These are phyloP conservation scores for Gossypium longicalyx DNA, from an alignment of 345 rosid genomes.

Conservation along the genomic window DNA sequence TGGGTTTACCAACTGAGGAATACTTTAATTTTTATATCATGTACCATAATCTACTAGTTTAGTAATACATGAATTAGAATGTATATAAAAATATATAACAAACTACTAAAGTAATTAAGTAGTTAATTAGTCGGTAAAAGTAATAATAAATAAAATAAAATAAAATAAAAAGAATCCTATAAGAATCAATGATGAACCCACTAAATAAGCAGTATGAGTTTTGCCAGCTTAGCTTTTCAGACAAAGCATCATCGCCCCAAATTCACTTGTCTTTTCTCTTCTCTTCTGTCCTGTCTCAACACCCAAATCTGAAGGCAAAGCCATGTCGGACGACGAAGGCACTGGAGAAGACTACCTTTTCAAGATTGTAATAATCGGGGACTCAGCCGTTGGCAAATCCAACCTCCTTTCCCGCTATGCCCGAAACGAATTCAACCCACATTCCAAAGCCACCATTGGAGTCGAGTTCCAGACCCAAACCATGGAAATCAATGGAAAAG, in stretches of 20 bases:
- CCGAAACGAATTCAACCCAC: conserved; percentile 77
- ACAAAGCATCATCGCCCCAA: no score
- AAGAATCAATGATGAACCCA: conserved; percentile 19
- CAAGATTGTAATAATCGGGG: conserved; percentile 84
- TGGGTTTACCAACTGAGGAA: no score
- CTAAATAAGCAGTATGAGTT: background rate
- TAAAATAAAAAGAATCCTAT: background rate
- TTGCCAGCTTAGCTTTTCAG: no score
- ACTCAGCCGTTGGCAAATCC: conserved; percentile 92
- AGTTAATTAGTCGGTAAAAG: no score
- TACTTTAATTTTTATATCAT: no score
- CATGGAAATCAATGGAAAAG: conserved; percentile 76
- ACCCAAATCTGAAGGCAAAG: conserved; percentile 14
- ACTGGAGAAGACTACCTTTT: conserved; percentile 78
- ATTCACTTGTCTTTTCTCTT: no score
- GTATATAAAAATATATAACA: no score
- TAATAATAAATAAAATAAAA: background rate
- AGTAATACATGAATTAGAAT: no score
- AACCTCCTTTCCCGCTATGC: conserved; percentile 81
- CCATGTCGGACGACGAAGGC: conserved; percentile 58
- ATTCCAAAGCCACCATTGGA: conserved; percentile 87
- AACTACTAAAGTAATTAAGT: no score
- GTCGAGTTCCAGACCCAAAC: conserved; percentile 91
- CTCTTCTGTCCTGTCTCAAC: background rate
- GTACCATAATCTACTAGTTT: no score